These are phyloP conservation scores for Helotiales sp. DNA, from an alignment of 2,329 filamentous ascomycete species.

Conservation along the genomic window DNA sequence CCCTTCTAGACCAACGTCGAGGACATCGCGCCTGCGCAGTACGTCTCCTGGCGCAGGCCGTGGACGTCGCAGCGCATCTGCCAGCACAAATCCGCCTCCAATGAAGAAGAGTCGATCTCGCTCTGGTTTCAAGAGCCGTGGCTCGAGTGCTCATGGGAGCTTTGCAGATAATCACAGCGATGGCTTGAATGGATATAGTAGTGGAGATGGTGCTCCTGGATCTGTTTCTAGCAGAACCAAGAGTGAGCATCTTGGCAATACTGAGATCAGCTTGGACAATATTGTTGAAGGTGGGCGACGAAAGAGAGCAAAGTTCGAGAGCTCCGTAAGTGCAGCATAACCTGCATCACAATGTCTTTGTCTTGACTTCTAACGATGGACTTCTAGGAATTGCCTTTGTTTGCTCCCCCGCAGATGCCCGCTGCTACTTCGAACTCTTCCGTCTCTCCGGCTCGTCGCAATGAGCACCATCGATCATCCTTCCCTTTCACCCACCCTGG, in stretches of 20 bases:
- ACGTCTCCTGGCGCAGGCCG: conserved; percentile 66
- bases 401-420: conserved; percentile 91
- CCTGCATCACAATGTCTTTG: neutral
- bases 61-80: conserved; percentile 76
- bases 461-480: conserved; percentile 68
- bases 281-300: conserved; percentile 95
- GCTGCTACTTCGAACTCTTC: conserved; percentile 97
- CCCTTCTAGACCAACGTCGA: conserved; percentile 67
- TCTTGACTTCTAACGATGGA: conserved; percentile 4
- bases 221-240: conserved; percentile 77
- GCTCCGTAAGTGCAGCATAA: conserved; percentile 72
- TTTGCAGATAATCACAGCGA: conserved; percentile 65
- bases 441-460: conserved; percentile 83
- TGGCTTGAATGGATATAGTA: conserved; percentile 75
- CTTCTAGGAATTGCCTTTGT: conserved; percentile 85
- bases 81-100: conserved; percentile 49
- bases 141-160: conserved; percentile 49
- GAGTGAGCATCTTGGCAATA: conserved; percentile 84
- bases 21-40: conserved; percentile 74
- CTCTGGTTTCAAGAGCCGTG: conserved; percentile 66
- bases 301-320: conserved; percentile 93
- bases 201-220: conserved; percentile 78
- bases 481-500: conserved; percentile 75
- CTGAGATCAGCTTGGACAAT: conserved; percentile 96
- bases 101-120: conserved; percentile 69